Conservation (phyloP, 2,329 filamentous ascomycete genomes). For the Sarocladiaceae sp. region DNA sequence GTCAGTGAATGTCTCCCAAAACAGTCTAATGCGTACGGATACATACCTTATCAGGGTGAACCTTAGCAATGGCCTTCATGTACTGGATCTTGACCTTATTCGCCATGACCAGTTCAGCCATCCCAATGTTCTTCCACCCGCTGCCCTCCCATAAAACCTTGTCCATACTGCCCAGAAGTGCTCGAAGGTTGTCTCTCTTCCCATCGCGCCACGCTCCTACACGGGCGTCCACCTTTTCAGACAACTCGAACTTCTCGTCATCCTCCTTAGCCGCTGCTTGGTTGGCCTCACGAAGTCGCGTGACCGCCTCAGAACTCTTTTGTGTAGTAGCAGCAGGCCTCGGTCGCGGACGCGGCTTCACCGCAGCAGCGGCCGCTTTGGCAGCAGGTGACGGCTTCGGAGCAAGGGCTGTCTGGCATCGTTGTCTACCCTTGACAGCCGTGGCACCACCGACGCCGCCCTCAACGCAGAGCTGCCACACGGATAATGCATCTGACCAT, state of each 20-base stretch:
- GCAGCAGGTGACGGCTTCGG: conserved; percentile 53
- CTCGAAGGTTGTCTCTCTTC: conserved; percentile 87
- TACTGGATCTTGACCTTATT: conserved; percentile 96
- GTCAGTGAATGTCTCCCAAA: conserved; percentile 12
- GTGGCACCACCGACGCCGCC: conserved; percentile 78
- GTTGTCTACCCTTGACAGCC: conserved; percentile 76
- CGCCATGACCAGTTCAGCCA: conserved; percentile 87
- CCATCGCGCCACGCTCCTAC: conserved; percentile 80
- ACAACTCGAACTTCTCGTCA: conserved; percentile 85
- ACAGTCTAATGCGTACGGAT: not conserved
- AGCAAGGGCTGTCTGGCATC: conserved; percentile 81
- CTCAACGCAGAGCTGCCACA: conserved; percentile 81
- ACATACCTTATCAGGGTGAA: conserved; percentile 95
- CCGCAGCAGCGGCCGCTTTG: conserved; percentile 34
- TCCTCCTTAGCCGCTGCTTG: conserved; percentile 78
- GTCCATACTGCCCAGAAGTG: conserved; percentile 80
- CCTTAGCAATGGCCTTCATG: conserved; percentile 99
- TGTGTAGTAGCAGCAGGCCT: conserved; percentile 30
- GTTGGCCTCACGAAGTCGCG: conserved; percentile 75
- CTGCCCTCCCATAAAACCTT: conserved; percentile 84
- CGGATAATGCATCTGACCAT: conserved; percentile 74
- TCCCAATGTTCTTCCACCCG: conserved; percentile 93
- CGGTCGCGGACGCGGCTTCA: conserved; percentile 39
- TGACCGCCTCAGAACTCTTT: conserved; percentile 69
- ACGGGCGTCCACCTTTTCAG: conserved; percentile 76